phyloP scores from a whole-genome alignment of 1,284 basidiomycete species.

The Ganoderma multipileum region DNA sequence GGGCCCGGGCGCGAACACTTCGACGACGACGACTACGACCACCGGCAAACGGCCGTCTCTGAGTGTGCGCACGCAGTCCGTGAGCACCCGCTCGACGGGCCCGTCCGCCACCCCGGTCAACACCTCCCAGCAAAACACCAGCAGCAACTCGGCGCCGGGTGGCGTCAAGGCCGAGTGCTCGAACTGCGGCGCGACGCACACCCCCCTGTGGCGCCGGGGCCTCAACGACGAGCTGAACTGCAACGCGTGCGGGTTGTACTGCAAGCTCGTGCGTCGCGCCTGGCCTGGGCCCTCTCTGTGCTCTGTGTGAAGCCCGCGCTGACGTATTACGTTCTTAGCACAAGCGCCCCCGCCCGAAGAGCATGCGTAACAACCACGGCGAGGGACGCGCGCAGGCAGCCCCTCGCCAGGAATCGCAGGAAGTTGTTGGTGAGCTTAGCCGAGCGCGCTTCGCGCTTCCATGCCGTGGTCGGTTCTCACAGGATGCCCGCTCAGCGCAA shows the following conservation, averaged over 20 bases:
- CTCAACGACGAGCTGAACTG: slow-evolving; percentile 86
- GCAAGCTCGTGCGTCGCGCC: slow-evolving; percentile 67
- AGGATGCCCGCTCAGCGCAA: slow-evolving; percentile 57
- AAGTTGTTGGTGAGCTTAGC: slow-evolving; percentile 43
- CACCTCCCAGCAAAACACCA: slow-evolving; percentile 42
- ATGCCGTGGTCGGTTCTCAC: slow-evolving; percentile 22
- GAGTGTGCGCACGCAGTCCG: slow-evolving; percentile 55
- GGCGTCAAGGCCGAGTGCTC: slow-evolving; percentile 84
- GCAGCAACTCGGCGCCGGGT: slow-evolving; percentile 61
- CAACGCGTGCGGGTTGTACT: slow-evolving; percentile 83
- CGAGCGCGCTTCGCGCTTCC: slow-evolving; percentile 11
- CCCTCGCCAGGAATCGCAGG: slow-evolving; percentile 58
- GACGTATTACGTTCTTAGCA: slow-evolving; percentile 53
- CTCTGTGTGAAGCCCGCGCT: slow-evolving; percentile 12
- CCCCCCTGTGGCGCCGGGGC: slow-evolving; percentile 81
- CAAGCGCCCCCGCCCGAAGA: slow-evolving; percentile 84
- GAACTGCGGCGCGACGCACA: slow-evolving; percentile 85
- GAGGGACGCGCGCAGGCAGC: slow-evolving; percentile 67
- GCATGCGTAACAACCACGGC: slow-evolving; percentile 76
- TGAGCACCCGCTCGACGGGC: slow-evolving; percentile 57
- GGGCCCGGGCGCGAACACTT: slow-evolving; percentile 50
- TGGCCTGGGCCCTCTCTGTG: neutral
- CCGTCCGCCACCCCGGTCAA: slow-evolving; percentile 69
- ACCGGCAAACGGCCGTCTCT: slow-evolving; percentile 59
- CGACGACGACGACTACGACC: slow-evolving; percentile 30